These are phyloP conservation scores for Monosporozyma servazzii DNA, from an alignment of 805 yeast species.

Conservation along the genomic window DNA sequence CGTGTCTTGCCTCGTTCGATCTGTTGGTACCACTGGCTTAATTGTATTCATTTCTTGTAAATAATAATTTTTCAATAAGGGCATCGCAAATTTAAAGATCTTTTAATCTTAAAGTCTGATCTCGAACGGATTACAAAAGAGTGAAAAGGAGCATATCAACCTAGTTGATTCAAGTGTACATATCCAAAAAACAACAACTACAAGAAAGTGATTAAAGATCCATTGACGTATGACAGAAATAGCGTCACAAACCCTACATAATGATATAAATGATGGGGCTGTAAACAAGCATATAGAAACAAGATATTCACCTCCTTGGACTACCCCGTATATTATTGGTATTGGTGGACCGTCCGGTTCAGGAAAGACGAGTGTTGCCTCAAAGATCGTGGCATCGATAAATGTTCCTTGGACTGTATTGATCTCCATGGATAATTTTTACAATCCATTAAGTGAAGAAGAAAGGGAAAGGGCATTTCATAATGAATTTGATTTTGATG, in stretches of 20 bases:
- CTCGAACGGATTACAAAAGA: background rate
- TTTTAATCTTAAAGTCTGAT: background rate
- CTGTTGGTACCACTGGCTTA: background rate
- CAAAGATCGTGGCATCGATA: constrained; percentile 62
- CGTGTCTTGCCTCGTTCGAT: background rate
- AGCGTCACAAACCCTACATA: background rate
- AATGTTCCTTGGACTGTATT: constrained; percentile 94
- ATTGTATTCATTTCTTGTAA: background rate
- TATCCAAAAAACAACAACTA: no score
- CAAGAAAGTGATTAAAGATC: background rate
- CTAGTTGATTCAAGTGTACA: no score
- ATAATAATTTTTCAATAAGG: background rate
- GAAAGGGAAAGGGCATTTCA: constrained; percentile 55
- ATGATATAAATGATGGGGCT: background rate
- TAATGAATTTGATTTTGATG: constrained; percentile 76
- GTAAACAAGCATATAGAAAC: background rate
- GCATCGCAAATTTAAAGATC: constrained; percentile 1
- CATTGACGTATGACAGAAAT: background rate
- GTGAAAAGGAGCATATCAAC: background rate
- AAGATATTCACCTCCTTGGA: constrained; percentile 74
- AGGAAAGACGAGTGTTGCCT: constrained; percentile 89
- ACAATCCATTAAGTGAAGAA: constrained; percentile 59
- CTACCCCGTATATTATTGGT: constrained; percentile 78
- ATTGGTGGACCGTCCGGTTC: constrained; percentile 82
- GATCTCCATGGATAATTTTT: constrained; percentile 83